Conservation (phyloP, 2,329 filamentous ascomycete species). For the Zelopaecilomyces penicillatus region DNA sequence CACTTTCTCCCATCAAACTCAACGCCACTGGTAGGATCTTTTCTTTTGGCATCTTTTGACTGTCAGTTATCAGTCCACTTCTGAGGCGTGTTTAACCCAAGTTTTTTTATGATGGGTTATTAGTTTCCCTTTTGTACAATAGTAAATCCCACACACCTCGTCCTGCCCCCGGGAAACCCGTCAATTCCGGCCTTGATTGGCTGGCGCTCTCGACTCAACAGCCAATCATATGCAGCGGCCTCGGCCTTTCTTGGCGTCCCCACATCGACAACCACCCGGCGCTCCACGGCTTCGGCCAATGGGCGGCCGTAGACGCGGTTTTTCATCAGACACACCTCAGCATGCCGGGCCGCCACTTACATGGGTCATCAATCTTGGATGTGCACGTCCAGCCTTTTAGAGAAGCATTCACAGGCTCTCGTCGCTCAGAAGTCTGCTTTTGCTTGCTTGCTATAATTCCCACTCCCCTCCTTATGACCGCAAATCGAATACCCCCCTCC, state of each 20-base stretch:
- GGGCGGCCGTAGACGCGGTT: conserved; percentile 17
- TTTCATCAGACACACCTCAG: conserved; percentile 25
- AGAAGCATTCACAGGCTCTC: conserved; percentile 5
- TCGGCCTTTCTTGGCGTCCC: conserved; percentile 13
- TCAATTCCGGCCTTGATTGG: conserved; percentile 8
- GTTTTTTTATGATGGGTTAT: no score
- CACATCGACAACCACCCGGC: conserved; percentile 16
- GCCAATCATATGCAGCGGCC: conserved; percentile 13
- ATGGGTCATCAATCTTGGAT: conserved; percentile 16
- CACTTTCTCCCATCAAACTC: no score
- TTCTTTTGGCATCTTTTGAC: no score
- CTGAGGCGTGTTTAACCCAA: no score
- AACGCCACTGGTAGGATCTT: no score
- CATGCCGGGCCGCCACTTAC: conserved; percentile 22
- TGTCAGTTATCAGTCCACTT: no score
- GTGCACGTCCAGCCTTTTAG: background rate
- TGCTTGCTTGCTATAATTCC: no score
- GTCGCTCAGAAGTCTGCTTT: background rate
- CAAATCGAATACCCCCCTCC: no score
- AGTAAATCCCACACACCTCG: no score
- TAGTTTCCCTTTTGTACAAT: no score
- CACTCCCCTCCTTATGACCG: no score
- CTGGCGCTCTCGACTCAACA: background rate
- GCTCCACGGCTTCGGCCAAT: conserved; percentile 19
- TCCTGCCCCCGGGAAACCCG: background rate